Conservation (phyloP, 2,329 filamentous ascomycete genomes). For the Didymella lethalis region DNA sequence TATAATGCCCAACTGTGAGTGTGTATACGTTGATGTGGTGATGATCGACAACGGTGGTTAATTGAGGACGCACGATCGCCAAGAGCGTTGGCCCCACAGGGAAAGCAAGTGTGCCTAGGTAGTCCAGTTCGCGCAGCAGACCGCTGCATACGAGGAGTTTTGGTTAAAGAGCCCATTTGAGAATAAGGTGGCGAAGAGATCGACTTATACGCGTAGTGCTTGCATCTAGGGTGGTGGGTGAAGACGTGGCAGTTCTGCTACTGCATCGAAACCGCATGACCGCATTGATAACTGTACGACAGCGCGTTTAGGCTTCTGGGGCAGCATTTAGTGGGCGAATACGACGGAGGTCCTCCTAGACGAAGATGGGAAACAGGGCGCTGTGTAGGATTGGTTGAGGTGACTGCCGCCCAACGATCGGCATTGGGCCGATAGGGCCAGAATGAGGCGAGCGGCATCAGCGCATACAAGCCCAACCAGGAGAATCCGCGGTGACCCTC, state of each 20-base stretch:
- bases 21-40: slow-evolving; percentile 18
- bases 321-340: slow-evolving; percentile 17
- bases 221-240: slow-evolving; percentile 11
- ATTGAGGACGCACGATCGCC: slow-evolving; percentile 17
- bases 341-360: slow-evolving; percentile 14
- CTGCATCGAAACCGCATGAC: slow-evolving; percentile 18
- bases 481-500: slow-evolving; percentile 17
- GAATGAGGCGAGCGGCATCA: slow-evolving; percentile 43
- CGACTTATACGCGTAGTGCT: slow-evolving; percentile 31
- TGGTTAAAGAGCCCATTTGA: slow-evolving; percentile 10
- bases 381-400: slow-evolving; percentile 25
- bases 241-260: slow-evolving; percentile 35
- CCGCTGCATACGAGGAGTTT: slow-evolving; percentile 2
- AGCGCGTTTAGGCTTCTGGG: slow-evolving; percentile 12
- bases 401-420: slow-evolving; percentile 37
- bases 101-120: slow-evolving; percentile 3
- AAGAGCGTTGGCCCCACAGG: slow-evolving; percentile 19
- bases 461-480: slow-evolving; percentile 38
- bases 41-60: slow-evolving; percentile 25
- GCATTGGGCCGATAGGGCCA: slow-evolving; percentile 40
- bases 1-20: slow-evolving; percentile 13
- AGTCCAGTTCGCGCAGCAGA: slow-evolving; percentile 3
- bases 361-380: slow-evolving; percentile 22
- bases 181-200: slow-evolving; percentile 38
- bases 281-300: slow-evolving; percentile 18